Evolutionary conservation across 169 alveolate genomes (phyloP).

Genomic region (Cystoisospora suis): DNA sequence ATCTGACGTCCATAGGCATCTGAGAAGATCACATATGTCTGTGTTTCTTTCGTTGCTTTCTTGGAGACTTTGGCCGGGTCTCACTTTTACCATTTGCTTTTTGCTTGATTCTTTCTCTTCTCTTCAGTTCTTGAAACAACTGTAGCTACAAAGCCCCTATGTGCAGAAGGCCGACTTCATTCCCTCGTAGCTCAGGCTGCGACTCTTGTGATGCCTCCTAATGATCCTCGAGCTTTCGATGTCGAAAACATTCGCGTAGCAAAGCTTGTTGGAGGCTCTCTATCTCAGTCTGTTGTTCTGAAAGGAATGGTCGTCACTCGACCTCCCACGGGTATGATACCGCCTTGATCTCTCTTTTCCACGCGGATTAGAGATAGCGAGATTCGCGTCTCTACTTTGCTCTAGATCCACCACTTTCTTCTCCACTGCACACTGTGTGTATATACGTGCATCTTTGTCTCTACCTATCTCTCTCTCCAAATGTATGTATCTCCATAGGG

Average conservation of each 20-base stretch:
- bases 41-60: background rate
- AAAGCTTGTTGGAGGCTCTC: conserved; percentile 94
- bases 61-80: background rate
- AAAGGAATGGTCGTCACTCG: conserved; percentile 92
- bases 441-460: background rate
- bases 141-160: conserved; percentile 71
- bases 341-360: background rate
- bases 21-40: background rate
- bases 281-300: conserved; percentile 88
- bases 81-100: background rate
- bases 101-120: background rate
- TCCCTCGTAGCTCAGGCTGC: conserved; percentile 65
- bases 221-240: conserved; percentile 86
- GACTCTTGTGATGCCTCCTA: conserved; percentile 68
- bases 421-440: background rate
- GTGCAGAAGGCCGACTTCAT: conserved; percentile 70
- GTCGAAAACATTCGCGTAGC: conserved; percentile 97
- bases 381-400: background rate
- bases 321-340: conserved; percentile 69
- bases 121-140: conserved; percentile 66
- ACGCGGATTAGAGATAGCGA: no score
- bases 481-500: background rate
- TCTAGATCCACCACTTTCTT: background rate
- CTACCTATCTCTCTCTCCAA: background rate
- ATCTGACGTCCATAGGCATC: no score